phyloP scores from a whole-genome alignment of 805 yeast genomes.

The Sugiyamaella mastotermitis region DNA sequence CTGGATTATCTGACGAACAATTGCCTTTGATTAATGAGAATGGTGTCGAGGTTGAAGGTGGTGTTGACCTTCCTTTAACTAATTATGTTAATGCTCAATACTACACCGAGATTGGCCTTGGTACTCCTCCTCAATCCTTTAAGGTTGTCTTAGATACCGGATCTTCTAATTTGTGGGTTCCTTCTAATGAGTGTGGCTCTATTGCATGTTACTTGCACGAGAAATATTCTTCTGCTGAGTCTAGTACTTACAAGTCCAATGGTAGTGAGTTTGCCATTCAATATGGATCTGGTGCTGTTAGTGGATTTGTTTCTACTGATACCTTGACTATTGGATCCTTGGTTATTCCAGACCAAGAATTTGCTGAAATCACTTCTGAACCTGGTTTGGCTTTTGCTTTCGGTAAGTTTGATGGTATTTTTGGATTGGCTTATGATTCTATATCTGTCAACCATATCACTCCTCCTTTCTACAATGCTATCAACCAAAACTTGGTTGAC shows the following conservation, averaged over 20 bases:
- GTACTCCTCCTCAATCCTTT: conserved; percentile 90
- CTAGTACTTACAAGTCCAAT: conserved; percentile 80
- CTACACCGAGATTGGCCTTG: conserved; percentile 82
- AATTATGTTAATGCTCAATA: conserved; percentile 96
- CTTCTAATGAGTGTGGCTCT: conserved; percentile 80
- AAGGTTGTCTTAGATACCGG: conserved; percentile 96
- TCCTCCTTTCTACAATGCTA: conserved; percentile 92
- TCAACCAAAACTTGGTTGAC: conserved; percentile 74
- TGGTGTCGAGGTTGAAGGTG: conserved; percentile 28
- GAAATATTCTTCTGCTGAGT: conserved; percentile 78
- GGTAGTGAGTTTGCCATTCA: conserved; percentile 81
- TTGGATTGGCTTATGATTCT: conserved; percentile 90
- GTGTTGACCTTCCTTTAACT: conserved; percentile 77
- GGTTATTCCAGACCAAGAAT: conserved; percentile 80
- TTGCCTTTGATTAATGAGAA: conserved; percentile 22
- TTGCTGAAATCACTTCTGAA: conserved; percentile 95
- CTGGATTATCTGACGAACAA: neutral
- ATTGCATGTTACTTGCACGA: conserved; percentile 92
- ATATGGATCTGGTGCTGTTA: conserved; percentile 90
- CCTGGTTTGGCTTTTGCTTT: conserved; percentile 98
- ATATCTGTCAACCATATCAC: conserved; percentile 84
- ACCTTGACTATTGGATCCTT: conserved; percentile 75
- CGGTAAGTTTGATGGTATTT: conserved; percentile 96
- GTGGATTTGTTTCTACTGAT: conserved; percentile 90
- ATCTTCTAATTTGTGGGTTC: conserved; percentile 95